These are phyloP conservation scores for Kodamaea restingae DNA, from an alignment of 805 yeast genomes.

Conservation along the genomic window DNA sequence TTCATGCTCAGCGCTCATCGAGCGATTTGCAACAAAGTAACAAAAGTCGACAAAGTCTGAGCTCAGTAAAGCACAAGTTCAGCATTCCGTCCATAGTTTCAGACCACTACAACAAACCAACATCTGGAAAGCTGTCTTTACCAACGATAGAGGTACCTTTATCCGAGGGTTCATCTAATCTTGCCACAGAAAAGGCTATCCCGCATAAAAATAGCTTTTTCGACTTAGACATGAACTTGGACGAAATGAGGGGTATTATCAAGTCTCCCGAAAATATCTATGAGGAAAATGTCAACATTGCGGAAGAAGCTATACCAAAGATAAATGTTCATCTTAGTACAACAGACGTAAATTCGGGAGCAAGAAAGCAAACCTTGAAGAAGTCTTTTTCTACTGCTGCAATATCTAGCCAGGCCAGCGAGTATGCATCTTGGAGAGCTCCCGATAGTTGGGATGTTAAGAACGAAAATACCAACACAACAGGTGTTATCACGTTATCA, in stretches of 20 bases:
- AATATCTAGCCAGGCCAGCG: not conserved
- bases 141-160: conserved; percentile 8
- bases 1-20: conserved; percentile 1
- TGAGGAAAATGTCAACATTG: not conserved
- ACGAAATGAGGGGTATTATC: conserved; percentile 51
- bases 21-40: conserved; percentile 1
- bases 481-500: conserved; percentile 5
- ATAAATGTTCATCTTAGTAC: not conserved
- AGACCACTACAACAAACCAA: conserved; percentile 13
- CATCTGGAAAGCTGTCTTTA: not conserved
- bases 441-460: conserved; percentile 51
- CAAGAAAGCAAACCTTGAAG: conserved; percentile 1
- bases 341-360: conserved; percentile 1
- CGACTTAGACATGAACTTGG: conserved; percentile 45
- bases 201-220: conserved; percentile 12
- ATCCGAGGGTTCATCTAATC: not conserved
- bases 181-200: not conserved
- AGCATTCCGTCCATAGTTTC: conserved; percentile 33
- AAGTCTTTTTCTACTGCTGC: conserved; percentile 10
- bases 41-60: conserved; percentile 2
- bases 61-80: conserved; percentile 17
- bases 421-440: conserved; percentile 35
- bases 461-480: conserved; percentile 12
- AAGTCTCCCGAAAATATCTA: conserved; percentile 18
- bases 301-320: not conserved